Percentiles rank a stretch among this genome's conserved stretches.
Evolutionary conservation across 1,284 basidiomycete species (phyloP).

Genomic region (Trametes versicolor): DNA sequence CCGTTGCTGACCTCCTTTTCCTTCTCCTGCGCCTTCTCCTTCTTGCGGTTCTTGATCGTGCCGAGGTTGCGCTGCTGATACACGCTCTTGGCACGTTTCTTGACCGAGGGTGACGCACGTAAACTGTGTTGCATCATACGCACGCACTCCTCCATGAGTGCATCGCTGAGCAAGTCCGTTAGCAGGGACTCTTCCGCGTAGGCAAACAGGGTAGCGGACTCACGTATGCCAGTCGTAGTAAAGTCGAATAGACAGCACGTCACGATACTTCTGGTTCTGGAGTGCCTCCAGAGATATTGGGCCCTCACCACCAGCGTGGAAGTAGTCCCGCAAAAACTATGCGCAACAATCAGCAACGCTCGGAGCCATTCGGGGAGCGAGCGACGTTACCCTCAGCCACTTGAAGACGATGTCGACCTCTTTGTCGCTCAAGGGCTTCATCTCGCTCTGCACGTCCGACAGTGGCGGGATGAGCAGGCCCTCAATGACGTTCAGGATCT

Average conservation of each 20-base stretch:
- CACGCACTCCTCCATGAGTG: constrained; percentile 96
- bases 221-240: constrained; percentile 96
- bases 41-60: constrained; percentile 95
- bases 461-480: constrained; percentile 92
- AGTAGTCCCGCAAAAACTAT: constrained; percentile 94
- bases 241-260: constrained; percentile 87
- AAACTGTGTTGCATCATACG: constrained; percentile 90
- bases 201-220: constrained; percentile 41
- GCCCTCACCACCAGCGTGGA: constrained; percentile 94
- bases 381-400: constrained; percentile 84
- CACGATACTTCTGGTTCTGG: constrained; percentile 97
- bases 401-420: constrained; percentile 99
- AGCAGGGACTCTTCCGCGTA: constrained; percentile 17
- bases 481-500: constrained; percentile 91
- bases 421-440: constrained; percentile 92
- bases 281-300: constrained; percentile 87
- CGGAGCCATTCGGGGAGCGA: neutral
- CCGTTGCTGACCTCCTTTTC: constrained; percentile 71
- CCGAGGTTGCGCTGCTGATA: constrained; percentile 92
- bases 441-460: constrained; percentile 88
- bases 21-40: constrained; percentile 85
- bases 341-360: constrained; percentile 14
- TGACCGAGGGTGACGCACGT: constrained; percentile 76
- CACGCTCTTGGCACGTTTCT: constrained; percentile 92
- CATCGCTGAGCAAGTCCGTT: constrained; percentile 64